Conservation (phyloP, 371 early-diverging fungal species). For the Circinella umbellata region DNA sequence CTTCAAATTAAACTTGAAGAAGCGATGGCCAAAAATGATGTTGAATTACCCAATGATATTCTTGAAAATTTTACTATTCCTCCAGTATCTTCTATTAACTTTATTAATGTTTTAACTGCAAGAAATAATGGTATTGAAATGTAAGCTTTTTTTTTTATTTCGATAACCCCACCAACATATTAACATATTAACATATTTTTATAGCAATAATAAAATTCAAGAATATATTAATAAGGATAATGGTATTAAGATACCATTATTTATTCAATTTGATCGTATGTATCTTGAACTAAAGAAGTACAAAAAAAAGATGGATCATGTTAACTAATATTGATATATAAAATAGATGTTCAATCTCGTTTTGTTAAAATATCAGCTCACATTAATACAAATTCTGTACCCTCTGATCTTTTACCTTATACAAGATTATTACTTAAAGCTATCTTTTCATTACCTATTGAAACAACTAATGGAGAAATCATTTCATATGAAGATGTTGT, state of each 20-base stretch:
- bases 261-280: conserved; percentile 71
- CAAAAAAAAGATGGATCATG: no score
- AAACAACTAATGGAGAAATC: conserved; percentile 40
- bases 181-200: not conserved
- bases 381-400: conserved; percentile 53
- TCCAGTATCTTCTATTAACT: conserved; percentile 59
- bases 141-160: not conserved
- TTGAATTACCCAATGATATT: conserved; percentile 60
- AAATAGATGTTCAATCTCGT: conserved; percentile 61
- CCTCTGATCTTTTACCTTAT: conserved; percentile 60
- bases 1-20: conserved; percentile 56
- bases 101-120: conserved; percentile 66
- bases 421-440: conserved; percentile 61
- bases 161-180: no score
- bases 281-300: conserved; percentile 3
- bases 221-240: conserved; percentile 54
- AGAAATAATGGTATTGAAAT: conserved; percentile 37
- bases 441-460: conserved; percentile 63
- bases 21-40: conserved; percentile 61
- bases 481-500: conserved; percentile 66
- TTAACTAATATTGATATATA: not conserved
- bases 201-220: conserved; percentile 58
- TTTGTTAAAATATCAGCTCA: conserved; percentile 60
- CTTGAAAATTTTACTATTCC: conserved; percentile 67
- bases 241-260: conserved; percentile 56